Base-by-base conservation (phyloP, 2,329 filamentous ascomycete genomes). In the Beauveria caledonica region DNA sequence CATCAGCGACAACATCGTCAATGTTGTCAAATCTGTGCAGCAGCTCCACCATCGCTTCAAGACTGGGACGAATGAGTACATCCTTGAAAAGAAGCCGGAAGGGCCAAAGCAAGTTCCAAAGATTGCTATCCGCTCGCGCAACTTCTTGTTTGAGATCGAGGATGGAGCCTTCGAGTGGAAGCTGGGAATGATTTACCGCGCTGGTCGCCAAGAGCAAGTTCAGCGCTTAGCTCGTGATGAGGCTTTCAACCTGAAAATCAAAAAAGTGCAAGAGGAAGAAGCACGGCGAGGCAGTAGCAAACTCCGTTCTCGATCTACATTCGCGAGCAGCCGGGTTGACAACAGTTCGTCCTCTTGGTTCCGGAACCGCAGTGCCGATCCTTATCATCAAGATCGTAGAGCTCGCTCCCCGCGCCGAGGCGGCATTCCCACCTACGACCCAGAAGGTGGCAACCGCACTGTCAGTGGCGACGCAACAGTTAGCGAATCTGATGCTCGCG, bases 101-200 rank as follows among this genome's bases (percentile, higher is more conserved):
- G 87, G 82, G 0, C 91, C 95, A 0, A 97, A 95, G 71, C 79
- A 84, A 50, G 86, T 99, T 0, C 94, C 94, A 1, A 93, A 90
- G 69, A 78, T 99, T 23, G 93, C 92, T 0, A 66, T 99, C 10
- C 85, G 92, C 56, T 88, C 88, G 59, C 89, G 89, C 67, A 89
- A 89, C 5, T 79, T 99, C 25, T 76, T 96, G 2, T 93, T 99
- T 62, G 93, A 97, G 69, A 80, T 99, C 40, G 94, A 99, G 74
- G 94, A 99, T 71, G 93, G 94, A 54, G 88, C 90, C 0, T 99
- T 99, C 68, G 94, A 99, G 72, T 99, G 92, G 90, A 97, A 97
- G 71, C 78, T 99, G 10, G 91, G 92, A 17, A 86, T 92, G 69
- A 99, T 99, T 56, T 99, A 97, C 72, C 86, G 93, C 36, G 85